Base-by-base conservation (phyloP, 176 grass and related monocot genomes). In the Saccharum spontaneum region DNA sequence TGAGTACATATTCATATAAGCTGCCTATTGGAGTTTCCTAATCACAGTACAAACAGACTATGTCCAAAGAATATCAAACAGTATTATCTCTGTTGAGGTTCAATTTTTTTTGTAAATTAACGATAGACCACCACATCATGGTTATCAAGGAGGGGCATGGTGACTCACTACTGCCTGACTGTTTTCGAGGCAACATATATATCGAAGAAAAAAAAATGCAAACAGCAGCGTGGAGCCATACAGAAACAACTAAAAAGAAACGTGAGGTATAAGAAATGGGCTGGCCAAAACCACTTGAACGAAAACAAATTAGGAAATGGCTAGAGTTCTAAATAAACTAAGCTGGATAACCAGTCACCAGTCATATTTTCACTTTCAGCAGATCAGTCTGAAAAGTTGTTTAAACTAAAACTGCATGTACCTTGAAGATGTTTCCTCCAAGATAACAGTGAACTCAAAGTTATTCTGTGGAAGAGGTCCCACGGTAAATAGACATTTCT, bases 401-500 rank as follows among this genome's bases (percentile, higher is more conserved):
- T 50, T 23, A 7, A 17, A n/a, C n/a, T 61, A 75, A 44, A 61
- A 81, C 26, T 33, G 49, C 59, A 54, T 11, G 18, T 85, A 95
- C 95, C 90, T 90, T 78, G 86, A 28, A 82, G 91, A 89, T 84
- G 93, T 85, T 83, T 93, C 89, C 63, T 98, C 95, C 74, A 98
- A 76, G 39, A 98, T 67, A 86, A 98, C 82, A 67, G 85, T 85
- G 75, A 98, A 98, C 63, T 90, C 91, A 12, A 95, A 98, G 71
- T 90, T 95, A 41, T 93, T 95, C 79, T 93, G 95, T 75, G 91
- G 92, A 60, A 98, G 82, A 82, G 90, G 87, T 3, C 92, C 95
- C 46, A 95, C 88, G 59, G 92, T 95, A 79, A 98, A 98, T 79
- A 98, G 77, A 67, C 85, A 93, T 83, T 95, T 98, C 60, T 94